phyloP scores from a whole-genome alignment of 1,284 basidiomycete genomes.

The Ceratobasidium sp. region DNA sequence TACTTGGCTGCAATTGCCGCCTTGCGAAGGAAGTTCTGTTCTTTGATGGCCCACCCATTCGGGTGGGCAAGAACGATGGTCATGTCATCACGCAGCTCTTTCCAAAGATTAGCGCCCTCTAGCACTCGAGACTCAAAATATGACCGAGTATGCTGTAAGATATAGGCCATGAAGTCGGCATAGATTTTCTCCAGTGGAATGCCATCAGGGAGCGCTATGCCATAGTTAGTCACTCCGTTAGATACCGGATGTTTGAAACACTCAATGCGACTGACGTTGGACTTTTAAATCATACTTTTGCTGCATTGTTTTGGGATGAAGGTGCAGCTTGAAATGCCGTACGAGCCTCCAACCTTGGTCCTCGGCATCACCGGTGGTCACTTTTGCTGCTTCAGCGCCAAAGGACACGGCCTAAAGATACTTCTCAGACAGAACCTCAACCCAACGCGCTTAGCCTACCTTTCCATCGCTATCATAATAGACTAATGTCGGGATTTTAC shows the following conservation, averaged over 20 bases:
- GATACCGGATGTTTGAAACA: not conserved
- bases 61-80: constrained; percentile 44
- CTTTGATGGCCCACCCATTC: constrained; percentile 43
- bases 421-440: not conserved
- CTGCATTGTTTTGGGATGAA: constrained; percentile 42
- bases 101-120: constrained; percentile 38
- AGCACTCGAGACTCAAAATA: constrained; percentile 42
- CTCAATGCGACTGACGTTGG: constrained; percentile 3
- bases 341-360: constrained; percentile 41
- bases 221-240: not conserved
- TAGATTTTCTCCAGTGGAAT: constrained; percentile 37
- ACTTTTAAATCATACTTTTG: constrained; percentile 24
- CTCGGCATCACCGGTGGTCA: constrained; percentile 18
- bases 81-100: constrained; percentile 4
- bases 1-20: constrained; percentile 42
- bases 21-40: constrained; percentile 44
- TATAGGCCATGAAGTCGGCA: constrained; percentile 43
- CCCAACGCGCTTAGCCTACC: not conserved
- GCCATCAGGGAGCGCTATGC: not conserved
- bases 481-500: constrained; percentile 46
- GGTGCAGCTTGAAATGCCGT: constrained; percentile 44
- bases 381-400: constrained; percentile 41
- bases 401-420: constrained; percentile 38
- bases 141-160: constrained; percentile 39
- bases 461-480: constrained; percentile 38